Evolutionary conservation across 2,329 filamentous ascomycete genomes (phyloP).

Genomic region (Neoarthrinium moseri): DNA sequence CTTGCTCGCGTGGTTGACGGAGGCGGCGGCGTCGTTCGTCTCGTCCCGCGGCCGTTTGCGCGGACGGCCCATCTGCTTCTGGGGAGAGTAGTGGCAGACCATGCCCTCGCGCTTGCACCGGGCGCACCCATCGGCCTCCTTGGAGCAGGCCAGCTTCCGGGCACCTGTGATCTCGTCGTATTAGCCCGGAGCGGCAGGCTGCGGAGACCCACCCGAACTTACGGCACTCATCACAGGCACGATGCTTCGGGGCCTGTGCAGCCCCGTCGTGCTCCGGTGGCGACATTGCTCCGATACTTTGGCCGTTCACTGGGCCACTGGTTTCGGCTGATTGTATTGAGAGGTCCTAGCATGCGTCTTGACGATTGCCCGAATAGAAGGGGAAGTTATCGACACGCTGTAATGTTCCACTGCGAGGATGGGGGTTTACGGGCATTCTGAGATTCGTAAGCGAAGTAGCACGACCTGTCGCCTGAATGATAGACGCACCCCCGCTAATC

Average conservation of each 20-base stretch:
- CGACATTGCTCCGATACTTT: too few relatives aligned
- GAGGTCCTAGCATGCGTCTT: too few relatives aligned
- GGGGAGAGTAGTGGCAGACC: constrained; percentile 59
- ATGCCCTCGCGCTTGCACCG: constrained; percentile 59
- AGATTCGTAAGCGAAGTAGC: too few relatives aligned
- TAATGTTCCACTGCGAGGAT: too few relatives aligned
- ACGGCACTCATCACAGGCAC: constrained; percentile 69
- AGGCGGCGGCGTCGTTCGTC: constrained; percentile 5
- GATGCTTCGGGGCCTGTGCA: constrained; percentile 46
- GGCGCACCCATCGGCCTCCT: constrained; percentile 58
- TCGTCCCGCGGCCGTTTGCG: constrained; percentile 49
- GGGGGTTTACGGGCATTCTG: too few relatives aligned
- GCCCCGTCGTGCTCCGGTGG: constrained; percentile 9
- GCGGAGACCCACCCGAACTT: constrained; percentile 23
- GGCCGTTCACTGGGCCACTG: too few relatives aligned
- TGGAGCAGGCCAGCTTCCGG: constrained; percentile 65
- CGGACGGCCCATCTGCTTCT: constrained; percentile 67
- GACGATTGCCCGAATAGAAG: too few relatives aligned
- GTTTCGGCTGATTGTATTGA: too few relatives aligned
- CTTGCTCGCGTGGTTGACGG: constrained; percentile 17
- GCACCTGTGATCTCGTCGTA: constrained; percentile 40
- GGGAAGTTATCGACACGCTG: too few relatives aligned
- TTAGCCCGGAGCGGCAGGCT: constrained; percentile 2
- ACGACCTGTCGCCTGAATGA: too few relatives aligned
- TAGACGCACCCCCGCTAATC: too few relatives aligned